Evolutionary conservation across 148 eudicot species (phyloP).

Genomic region (Amaranthus cruentus): DNA sequence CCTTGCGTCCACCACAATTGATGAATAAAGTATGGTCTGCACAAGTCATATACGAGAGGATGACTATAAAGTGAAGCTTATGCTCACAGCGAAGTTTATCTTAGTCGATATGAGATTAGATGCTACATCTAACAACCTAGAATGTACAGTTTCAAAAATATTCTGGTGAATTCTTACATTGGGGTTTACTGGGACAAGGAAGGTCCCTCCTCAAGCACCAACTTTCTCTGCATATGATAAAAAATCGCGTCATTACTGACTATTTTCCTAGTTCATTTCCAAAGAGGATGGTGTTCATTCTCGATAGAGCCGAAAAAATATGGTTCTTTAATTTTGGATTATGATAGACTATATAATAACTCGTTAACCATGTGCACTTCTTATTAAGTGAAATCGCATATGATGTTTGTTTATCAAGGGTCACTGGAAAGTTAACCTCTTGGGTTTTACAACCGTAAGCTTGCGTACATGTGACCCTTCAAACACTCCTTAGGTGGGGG

Average conservation of each 20-base stretch:
- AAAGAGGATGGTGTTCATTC: neutral
- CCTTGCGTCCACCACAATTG: constrained; percentile 62
- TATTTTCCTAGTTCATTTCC: neutral
- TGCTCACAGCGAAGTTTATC: neutral
- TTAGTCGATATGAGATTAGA: neutral
- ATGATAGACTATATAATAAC: no score
- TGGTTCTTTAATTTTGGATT: no score
- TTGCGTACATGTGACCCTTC: no score
- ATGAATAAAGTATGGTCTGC: constrained; percentile 62
- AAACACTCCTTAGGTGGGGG: no score
- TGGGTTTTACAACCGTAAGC: no score
- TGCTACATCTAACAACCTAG: neutral
- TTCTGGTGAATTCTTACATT: constrained; percentile 29
- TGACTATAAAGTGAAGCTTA: neutral
- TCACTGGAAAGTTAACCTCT: no score
- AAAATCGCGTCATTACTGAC: neutral
- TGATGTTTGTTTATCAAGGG: no score
- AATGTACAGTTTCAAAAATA: neutral
- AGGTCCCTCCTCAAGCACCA: constrained; percentile 42
- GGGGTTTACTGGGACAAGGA: constrained; percentile 38
- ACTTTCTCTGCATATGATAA: constrained; percentile 12
- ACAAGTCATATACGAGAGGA: neutral
- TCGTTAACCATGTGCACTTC: no score
- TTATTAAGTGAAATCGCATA: no score
- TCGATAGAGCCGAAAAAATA: no score